A percentile compares a stretch with the other conserved stretches of the same genome.
These are phyloP conservation scores for Neopestalotiopsis sp. DNA, from an alignment of 2,329 filamentous ascomycete species.

Conservation along the genomic window DNA sequence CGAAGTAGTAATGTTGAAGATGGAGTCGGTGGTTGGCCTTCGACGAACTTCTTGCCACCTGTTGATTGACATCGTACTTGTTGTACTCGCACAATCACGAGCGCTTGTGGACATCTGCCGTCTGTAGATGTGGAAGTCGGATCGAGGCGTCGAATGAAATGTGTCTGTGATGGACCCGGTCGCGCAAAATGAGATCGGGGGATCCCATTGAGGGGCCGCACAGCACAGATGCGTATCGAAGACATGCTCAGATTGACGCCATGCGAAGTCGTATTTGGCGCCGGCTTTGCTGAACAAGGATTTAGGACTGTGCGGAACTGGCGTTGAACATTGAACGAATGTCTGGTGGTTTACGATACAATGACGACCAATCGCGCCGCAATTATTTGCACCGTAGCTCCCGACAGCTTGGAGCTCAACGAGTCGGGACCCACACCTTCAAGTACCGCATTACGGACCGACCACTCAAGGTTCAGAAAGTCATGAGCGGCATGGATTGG, in stretches of 20 bases:
- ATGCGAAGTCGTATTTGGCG: neutral
- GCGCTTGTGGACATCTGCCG: slow-evolving; percentile 17
- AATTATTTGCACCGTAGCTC: slow-evolving; percentile 12
- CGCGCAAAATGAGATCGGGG: neutral
- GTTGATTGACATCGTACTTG: slow-evolving; percentile 32
- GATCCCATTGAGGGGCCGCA: slow-evolving; percentile 15
- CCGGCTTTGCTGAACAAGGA: neutral
- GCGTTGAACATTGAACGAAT: neutral
- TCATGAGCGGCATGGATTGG: neutral
- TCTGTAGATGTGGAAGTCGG: neutral
- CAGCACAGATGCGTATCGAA: slow-evolving; percentile 3
- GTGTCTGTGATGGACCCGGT: neutral
- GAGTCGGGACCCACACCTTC: neutral
- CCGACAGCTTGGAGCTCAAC: slow-evolving; percentile 10
- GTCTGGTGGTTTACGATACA: neutral
- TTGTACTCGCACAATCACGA: slow-evolving; percentile 22
- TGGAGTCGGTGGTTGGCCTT: slow-evolving; percentile 30
- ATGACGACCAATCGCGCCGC: slow-evolving; percentile 6
- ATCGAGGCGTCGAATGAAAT: neutral
- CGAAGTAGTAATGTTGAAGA: slow-evolving; percentile 31
- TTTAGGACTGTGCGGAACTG: neutral
- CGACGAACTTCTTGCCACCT: slow-evolving; percentile 21
- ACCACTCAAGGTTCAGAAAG: neutral
- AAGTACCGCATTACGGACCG: neutral
- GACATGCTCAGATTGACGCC: slow-evolving; percentile 13